Evolutionary conservation across 306 rosid species (phyloP).

Genomic region (Astragalus membranaceus): DNA sequence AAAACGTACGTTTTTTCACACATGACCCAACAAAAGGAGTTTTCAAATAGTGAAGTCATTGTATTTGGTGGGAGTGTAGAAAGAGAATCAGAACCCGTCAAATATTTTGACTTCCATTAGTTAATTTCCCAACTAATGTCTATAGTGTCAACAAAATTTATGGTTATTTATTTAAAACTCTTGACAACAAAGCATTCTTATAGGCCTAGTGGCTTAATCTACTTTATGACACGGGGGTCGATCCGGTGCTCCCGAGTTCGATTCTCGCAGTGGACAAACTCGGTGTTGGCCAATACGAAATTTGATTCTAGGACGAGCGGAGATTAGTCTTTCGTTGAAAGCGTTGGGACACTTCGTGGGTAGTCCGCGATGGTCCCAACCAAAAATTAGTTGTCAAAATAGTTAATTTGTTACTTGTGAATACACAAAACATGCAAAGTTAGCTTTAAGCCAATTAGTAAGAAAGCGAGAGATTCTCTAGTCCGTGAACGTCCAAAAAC

Average conservation of each 20-base stretch:
- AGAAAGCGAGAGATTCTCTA: constrained; percentile 35
- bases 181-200: background rate
- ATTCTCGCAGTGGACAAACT: too few relatives aligned
- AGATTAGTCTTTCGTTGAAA: too few relatives aligned
- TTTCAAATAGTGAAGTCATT: constrained; percentile 11
- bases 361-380: too few relatives aligned
- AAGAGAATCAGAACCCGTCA: background rate
- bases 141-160: background rate
- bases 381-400: constrained; percentile 3
- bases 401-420: background rate
- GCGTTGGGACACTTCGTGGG: too few relatives aligned
- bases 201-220: too few relatives aligned
- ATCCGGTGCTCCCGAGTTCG: too few relatives aligned
- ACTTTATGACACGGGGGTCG: too few relatives aligned
- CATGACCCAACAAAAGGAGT: background rate
- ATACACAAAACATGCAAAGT: background rate
- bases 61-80: background rate
- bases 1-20: background rate
- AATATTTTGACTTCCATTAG: constrained; percentile 14
- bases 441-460: background rate
- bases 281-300: too few relatives aligned
- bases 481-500: constrained; percentile 50
- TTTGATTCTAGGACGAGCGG: too few relatives aligned
- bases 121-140: too few relatives aligned
- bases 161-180: background rate